Evolutionary conservation across 2,329 filamentous ascomycete genomes (phyloP).

Genomic region (Venturia nashicola): DNA sequence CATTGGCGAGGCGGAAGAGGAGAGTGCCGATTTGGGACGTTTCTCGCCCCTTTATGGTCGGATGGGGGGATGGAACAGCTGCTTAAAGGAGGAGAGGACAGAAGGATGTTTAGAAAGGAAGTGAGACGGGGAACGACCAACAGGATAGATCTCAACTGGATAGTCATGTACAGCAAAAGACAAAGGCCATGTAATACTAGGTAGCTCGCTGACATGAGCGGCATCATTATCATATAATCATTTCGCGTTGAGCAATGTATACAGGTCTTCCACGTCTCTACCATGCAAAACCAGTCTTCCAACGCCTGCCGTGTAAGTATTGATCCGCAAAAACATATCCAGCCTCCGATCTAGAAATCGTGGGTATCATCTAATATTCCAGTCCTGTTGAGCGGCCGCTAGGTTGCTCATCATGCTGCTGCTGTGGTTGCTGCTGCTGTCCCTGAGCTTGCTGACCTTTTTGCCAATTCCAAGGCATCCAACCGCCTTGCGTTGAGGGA

Average conservation of each 20-base stretch:
- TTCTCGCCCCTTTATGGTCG: neutral
- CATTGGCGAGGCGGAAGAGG: neutral
- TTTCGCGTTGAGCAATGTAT: slow-evolving; percentile 1
- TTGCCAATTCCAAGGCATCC: slow-evolving; percentile 40
- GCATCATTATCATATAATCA: neutral
- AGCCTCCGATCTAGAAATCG: neutral
- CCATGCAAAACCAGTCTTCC: neutral
- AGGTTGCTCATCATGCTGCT: neutral
- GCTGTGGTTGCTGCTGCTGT: neutral
- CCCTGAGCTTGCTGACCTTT: neutral
- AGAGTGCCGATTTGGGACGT: neutral
- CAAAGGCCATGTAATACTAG: neutral
- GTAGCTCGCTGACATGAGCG: neutral
- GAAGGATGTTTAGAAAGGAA: neutral
- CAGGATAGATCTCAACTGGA: neutral
- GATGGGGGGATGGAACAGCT: neutral
- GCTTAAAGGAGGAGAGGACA: neutral
- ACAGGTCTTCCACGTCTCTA: neutral
- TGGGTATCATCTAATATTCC: slow-evolving; percentile 3
- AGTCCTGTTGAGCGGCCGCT: neutral
- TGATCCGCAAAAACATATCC: neutral
- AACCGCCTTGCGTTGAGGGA: slow-evolving; percentile 26
- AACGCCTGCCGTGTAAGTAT: neutral
- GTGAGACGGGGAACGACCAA: neutral
- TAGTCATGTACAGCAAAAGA: slow-evolving; percentile 6